Evolutionary conservation across 495 filamentous ascomycete genomes (phyloP), one percentile per base, ranked within the genome.

Genomic region (Xylaria venustula): DNA sequence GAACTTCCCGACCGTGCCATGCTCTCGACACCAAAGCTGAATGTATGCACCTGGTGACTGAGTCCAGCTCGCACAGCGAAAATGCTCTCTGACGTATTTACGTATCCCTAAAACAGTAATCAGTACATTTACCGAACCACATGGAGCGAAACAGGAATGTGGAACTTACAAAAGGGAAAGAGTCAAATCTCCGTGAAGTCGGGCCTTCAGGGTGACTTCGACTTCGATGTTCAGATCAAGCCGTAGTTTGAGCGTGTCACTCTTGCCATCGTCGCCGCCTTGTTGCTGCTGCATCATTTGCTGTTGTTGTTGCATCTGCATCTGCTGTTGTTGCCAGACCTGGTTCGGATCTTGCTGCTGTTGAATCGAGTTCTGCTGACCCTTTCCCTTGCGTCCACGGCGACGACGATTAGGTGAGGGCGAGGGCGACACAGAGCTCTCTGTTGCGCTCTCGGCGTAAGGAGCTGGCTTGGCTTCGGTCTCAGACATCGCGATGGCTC

Each of bases 171-270:
- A 75, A 64, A 95, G 79, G 42, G 87, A 87, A 60, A 95, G 68
- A 14, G 90, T 92, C 65, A 93, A 74, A 81, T 93, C 91, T 67
- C 91, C 89, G 66, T 92, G 87, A 69, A 95, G 90, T 77, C 90
- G 91, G 7, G 91, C 91, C 79, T 91, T 91, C 20, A 95, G 77
- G 64, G 91, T 85, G 25, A 95, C 84, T 76, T 93, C 88, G 64
- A 93, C 85, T 68, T 93, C 90, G 34, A 95, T 71, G 74, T 93
- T 92, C 37, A 93, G 68, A 71, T 93, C 90, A 62, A 95, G 71
- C 56, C 90, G 77, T 67, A 94, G 69, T 41, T 85, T 74, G 57
- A 94, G 70, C 66, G 91, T 87, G 66, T 91, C 87, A 9, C 74
- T 79, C 28, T 80, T 79, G 19, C 73, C 75, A 0, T 65, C 64